These are phyloP conservation scores for Gymnopus androsaceus DNA, from an alignment of 1,284 basidiomycete genomes.

Conservation along the genomic window DNA sequence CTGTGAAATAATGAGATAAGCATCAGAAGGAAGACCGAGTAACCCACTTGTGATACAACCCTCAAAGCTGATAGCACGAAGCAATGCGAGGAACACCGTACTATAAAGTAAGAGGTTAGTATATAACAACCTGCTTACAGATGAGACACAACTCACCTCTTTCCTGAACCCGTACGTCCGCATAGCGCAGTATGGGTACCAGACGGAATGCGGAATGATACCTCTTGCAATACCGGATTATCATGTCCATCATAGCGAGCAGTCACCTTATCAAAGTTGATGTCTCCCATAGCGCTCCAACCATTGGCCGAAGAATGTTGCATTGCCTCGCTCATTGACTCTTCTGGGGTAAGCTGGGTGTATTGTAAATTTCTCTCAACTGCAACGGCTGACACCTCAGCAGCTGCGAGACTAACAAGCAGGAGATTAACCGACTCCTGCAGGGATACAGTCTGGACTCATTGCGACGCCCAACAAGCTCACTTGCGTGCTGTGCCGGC, in stretches of 20 bases:
- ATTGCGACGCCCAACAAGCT: conserved; percentile 1
- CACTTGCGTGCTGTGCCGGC: background rate
- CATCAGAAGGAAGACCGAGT: background rate
- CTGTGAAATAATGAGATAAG: background rate
- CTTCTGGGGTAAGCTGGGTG: background rate
- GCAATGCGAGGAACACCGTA: background rate
- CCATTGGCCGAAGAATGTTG: background rate
- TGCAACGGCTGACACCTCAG: conserved; percentile 1
- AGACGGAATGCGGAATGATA: background rate
- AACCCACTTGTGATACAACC: background rate
- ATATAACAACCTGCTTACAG: background rate
- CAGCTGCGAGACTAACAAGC: background rate
- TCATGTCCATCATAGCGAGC: background rate
- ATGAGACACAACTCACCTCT: background rate
- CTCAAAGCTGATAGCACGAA: background rate
- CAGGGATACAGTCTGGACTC: conserved; percentile 2
- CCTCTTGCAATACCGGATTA: background rate
- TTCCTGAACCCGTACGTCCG: conserved; percentile 4
- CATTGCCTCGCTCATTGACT: background rate
- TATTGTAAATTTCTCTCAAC: background rate
- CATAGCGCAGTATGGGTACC: background rate
- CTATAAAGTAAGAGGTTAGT: background rate
- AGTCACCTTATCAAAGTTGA: background rate
- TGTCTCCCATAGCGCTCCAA: background rate
- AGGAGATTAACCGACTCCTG: background rate